Evolutionary conservation across 306 rosid species (phyloP), one percentile per base, ranked within the genome.

Genomic region (Purshia tridentata): DNA sequence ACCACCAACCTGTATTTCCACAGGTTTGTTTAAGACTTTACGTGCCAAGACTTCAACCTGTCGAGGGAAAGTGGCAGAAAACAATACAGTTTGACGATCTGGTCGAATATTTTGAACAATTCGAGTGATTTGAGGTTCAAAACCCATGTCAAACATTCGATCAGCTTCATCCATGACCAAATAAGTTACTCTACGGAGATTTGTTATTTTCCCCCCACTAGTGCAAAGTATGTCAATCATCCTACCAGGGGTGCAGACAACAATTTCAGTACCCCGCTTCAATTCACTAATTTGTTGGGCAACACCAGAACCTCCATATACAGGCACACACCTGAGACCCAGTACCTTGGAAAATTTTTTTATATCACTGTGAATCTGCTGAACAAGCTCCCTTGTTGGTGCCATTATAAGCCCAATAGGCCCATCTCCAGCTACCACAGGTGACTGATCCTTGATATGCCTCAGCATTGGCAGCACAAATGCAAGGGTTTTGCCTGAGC

Each of bases 121-220:
- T 77, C 96, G 81, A 73, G 96, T 91, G 82, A 93, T 93, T 77
- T 93, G 98, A 56, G 98, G 98, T 77, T 93, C 97, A 81, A 93
- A 93, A 39, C 98, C 98, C 98, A 93, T 93, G 86, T 93, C 98
- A 83, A 93, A 90, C 98, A 93, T 93, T 70, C 97, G 83, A 86
- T 93, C 98, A 73, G 98, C 98, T 83, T 93, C 98, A 81, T 93
- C 98, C 96, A 93, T 89, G 57, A 90, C 98, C 77, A 93, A 77
- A 82, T 84, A 93, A 57, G 98, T 88, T 70, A 90, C 98, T 79
- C 97, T 84, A 18, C 96, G 97, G 73, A 93, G 82, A 87, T 90
- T 93, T 73, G 95, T 85, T 70, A 93, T 93, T 79, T 89, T 93
- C 55, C 98, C 98, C 59, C 93, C 90, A 70, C 98, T 93, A 58